Evolutionary conservation across 2,329 filamentous ascomycete genomes (phyloP), one percentile per base, ranked within the genome.

Genomic region (Apiospora phragmitis): DNA sequence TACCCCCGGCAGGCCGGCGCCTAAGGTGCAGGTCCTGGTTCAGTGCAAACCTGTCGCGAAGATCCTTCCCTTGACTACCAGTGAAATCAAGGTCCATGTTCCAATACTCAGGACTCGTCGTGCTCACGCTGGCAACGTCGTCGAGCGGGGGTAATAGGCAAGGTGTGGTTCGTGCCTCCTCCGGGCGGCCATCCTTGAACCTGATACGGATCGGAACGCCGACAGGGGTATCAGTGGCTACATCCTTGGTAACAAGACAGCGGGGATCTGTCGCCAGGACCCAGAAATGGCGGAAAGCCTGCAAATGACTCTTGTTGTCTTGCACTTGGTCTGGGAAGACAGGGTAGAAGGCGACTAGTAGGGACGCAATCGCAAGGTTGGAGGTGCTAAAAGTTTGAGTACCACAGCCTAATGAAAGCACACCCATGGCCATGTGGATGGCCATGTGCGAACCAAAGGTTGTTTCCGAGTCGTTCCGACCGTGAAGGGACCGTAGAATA

Each of bases 281-380:
- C 96, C 96, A 99, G 78, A 99, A 93, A 81, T 99, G 95, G 6
- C 97, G 91, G 83, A 99, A 96, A 4, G 97, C 96, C 83, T 99
- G 96, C 7, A 99, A 87, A 77, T 99, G 96, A 14, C 94, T 94
- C 74, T 93, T 92, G 78, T 98, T 98, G 82, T 99, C 96, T 77
- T 97, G 92, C 1, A 98, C 93, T 41, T 90, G 92, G 12, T 90
- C 92, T 0, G 96, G 96, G 79, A 97, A 98, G 26, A 98, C 87
- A 0, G 96, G 96, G 78, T 99, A 99, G 80, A 99, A 97, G 1
- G 96, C 92, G 59, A 96, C 92, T 9, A 99, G 89, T 8, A 99
- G 86, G 16, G 94, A 90, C 1, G 94, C 95, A 67, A 97, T 91
- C 12, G 95, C 95, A 69, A 97, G 85, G 78, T 98, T 92, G 47